Evolutionary conservation across 31 red algal genomes (phyloP).

Genomic region (Endocladia muricata): DNA sequence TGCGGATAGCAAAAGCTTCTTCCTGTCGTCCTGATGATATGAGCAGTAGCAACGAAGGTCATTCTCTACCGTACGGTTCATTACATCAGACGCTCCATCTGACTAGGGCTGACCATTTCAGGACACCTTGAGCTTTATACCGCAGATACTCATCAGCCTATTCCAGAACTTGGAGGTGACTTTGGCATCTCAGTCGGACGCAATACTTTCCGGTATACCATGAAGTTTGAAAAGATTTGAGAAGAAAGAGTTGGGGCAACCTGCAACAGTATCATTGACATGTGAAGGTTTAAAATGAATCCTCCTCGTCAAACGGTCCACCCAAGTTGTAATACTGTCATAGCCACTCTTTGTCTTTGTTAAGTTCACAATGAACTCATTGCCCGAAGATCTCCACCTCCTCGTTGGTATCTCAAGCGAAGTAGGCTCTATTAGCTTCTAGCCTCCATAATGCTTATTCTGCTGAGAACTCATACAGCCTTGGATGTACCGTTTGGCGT

Average conservation of each 20-base stretch:
- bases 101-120: neutral
- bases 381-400: neutral
- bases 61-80: neutral
- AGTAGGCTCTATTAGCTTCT: neutral
- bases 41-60: constrained; percentile 4
- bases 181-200: neutral
- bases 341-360: neutral
- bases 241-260: neutral
- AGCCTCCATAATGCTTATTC: neutral
- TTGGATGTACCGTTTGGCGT: neutral
- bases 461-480: neutral
- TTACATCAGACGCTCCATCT: neutral
- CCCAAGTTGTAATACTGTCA: neutral
- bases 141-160: neutral
- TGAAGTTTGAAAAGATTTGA: neutral
- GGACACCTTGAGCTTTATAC: neutral
- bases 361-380: neutral
- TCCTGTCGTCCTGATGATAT: neutral
- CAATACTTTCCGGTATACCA: neutral
- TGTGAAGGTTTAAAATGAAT: neutral
- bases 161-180: constrained; percentile 18
- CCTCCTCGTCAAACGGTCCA: neutral
- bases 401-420: neutral
- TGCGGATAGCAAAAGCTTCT: neutral
- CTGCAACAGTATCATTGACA: neutral